These are phyloP conservation scores for Microdochium trichocladiopsis DNA, from an alignment of 2,329 filamentous ascomycete genomes.

Conservation along the genomic window DNA sequence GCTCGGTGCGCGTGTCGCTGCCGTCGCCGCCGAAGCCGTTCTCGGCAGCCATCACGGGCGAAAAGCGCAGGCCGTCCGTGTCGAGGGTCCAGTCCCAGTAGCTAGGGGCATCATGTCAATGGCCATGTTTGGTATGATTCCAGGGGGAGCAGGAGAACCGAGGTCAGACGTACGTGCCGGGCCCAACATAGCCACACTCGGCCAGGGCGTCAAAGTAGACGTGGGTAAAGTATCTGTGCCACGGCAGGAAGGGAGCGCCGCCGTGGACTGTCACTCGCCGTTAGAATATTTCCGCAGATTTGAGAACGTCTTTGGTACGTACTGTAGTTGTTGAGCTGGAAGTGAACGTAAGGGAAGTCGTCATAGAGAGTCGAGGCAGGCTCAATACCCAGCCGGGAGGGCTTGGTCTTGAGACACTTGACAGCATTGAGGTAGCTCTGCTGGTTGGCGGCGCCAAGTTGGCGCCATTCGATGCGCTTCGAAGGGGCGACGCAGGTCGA, in stretches of 20 bases:
- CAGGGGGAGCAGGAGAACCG: neutral
- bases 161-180: neutral
- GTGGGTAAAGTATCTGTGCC: conserved; percentile 26
- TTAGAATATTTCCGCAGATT: no score
- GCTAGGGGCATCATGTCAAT: neutral
- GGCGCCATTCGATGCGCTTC: conserved; percentile 8
- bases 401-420: conserved; percentile 16
- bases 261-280: conserved; percentile 22
- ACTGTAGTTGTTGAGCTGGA: conserved; percentile 5
- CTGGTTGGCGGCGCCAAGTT: conserved; percentile 2
- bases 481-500: conserved; percentile 1
- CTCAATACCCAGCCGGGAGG: conserved; percentile 14
- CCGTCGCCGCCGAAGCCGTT: conserved; percentile 23
- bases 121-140: neutral
- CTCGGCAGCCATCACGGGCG: conserved; percentile 11
- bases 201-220: conserved; percentile 19
- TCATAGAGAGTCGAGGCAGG: conserved; percentile 17
- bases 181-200: conserved; percentile 15
- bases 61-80: conserved; percentile 11
- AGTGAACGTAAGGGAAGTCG: conserved; percentile 22
- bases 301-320: neutral
- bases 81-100: conserved; percentile 29
- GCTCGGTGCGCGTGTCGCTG: conserved; percentile 1
- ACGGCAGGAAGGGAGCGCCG: conserved; percentile 21
- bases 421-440: conserved; percentile 18